Base-by-base conservation (phyloP, 768 basidiomycete species). In the Hemileccinum rubropunctum region DNA sequence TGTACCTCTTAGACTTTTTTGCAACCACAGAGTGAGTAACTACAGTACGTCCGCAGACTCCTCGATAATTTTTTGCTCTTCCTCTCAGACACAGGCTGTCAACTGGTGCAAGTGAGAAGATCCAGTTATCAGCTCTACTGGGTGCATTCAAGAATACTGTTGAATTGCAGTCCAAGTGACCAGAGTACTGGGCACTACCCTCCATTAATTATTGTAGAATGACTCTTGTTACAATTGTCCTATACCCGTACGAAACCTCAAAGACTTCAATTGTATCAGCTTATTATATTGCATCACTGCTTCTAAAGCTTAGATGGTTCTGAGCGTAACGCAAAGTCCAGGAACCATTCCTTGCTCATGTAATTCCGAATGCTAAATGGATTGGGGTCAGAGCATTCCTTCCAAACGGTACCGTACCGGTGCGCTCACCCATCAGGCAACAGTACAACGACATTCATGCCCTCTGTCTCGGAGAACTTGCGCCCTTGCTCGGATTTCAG, bases 101-200 rank as follows among this genome's bases (percentile, higher is more conserved):
- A 1, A 85, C 94, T 0, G 97, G 97, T 1, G 94, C 88, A 1
- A 95, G 74, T 56, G 97, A 99, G 69, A 98, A 93, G 63, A 83
- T 99, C 46, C 97, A 98, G 63, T 65, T 98, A 45, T 92, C 92
- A 7, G 93, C 93, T 1, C 69, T 99, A 52, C 73, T 98, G 4
- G 94, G 89, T 4, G 88, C 88, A 6, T 95, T 98, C 76, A 99
- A 99, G 69, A 87, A 90, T 53, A 83, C 91, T 0, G 89, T 97
- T 7, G 91, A 95, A 63, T 62, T 91, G 41, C 78, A 84, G 23
- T 71, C 79, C 15, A 83, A 78, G 56, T 62, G 45, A 66, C 36
- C 12, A 17, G 9, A 42, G n/a, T 17, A 28, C 42, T 18, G 21
- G 18, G 23, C 23, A 23, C 23, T 9, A 30, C 28, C 28, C 28